These are phyloP conservation scores for Eutrema japonicum DNA, from an alignment of 345 rosid genomes.

Conservation along the genomic window DNA sequence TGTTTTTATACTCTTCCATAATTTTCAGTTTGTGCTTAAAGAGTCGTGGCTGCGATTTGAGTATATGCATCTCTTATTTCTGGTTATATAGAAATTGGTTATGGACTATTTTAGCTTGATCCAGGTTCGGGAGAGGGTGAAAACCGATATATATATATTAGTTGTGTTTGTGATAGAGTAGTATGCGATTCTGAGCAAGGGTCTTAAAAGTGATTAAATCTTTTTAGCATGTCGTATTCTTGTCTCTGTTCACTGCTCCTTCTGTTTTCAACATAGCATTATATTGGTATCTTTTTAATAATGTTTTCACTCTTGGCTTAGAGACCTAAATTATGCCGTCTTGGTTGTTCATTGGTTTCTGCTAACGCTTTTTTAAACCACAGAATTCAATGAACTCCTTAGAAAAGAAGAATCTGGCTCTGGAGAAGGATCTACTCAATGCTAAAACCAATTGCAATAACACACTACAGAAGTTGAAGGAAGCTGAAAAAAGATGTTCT, in stretches of 20 bases:
- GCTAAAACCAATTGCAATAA: conserved; percentile 60
- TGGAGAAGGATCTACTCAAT: conserved; percentile 71
- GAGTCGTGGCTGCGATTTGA: conserved; percentile 1
- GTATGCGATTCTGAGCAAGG: conserved; percentile 6
- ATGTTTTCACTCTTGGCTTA: conserved; percentile 23
- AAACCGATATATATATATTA: conserved; percentile 7
- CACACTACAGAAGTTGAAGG: conserved; percentile 61
- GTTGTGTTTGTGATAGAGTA: conserved; percentile 16
- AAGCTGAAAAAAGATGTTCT: conserved; percentile 69
- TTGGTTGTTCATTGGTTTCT: conserved; percentile 34
- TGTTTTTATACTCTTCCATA: neutral
- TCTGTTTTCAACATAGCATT: conserved; percentile 11
- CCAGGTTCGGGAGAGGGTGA: neutral
- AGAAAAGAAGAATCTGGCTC: conserved; percentile 68
- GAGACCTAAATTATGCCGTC: conserved; percentile 23
- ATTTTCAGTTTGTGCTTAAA: neutral
- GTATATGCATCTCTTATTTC: conserved; percentile 13
- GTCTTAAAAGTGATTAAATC: conserved; percentile 5
- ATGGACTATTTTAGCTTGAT: neutral
- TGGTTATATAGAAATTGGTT: neutral
- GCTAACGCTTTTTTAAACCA: conserved; percentile 16
- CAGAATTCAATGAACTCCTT: conserved; percentile 61
- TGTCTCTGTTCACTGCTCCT: conserved; percentile 4
- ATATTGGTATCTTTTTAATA: conserved; percentile 9
- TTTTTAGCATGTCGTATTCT: conserved; percentile 21